Evolutionary conservation across 1,139 yeast genomes (phyloP), one percentile per base, ranked within the genome.

Genomic region (Dujonia santamariae): DNA sequence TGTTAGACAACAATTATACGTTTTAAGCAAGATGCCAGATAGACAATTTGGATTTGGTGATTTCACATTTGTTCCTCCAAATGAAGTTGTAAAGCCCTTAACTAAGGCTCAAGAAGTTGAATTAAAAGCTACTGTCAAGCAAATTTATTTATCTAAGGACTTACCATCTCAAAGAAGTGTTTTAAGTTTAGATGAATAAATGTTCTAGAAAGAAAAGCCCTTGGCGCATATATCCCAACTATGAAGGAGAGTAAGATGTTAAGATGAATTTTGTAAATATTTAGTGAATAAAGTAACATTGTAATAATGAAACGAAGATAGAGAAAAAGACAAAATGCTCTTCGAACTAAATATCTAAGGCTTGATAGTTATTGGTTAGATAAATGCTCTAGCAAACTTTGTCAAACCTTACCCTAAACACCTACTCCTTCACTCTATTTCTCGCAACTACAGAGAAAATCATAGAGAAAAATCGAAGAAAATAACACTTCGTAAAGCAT

Each of bases 11-110:
- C 96, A 94, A 56, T 67, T 92, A 30, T 90, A 88, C 53, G 92
- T 90, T 8, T 68, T 92, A 50, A 85, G 84, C 52, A 80, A 81
- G 54, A 76, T 87, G 70, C 74, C 88, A 26, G 98, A 94, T 56
- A 73, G 95, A 45, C 96, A 90, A 48, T 88, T 92, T 65, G 96
- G 95, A 2, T 78, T 85, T 50, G 98, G 98, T 21, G 78, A 81
- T 47, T 88, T 90, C 56, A 72, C 71, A 40, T 92, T 92, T 61
- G 85, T 86, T 27, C 79, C 90, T n/a, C 95, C 97, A 9, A 77
- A 83, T 54, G 79, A 81, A 54, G 74, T 80, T 11, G 95, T 90
- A 35, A 79, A 75, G 44, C 84, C 85, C 16, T 68, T 88, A 47
- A 76, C 88, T 1, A 57, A 62, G 35, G 76, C 76, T 31, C 85